Base-by-base conservation (phyloP, 2,329 filamentous ascomycete species). In the Phoma sp. region DNA sequence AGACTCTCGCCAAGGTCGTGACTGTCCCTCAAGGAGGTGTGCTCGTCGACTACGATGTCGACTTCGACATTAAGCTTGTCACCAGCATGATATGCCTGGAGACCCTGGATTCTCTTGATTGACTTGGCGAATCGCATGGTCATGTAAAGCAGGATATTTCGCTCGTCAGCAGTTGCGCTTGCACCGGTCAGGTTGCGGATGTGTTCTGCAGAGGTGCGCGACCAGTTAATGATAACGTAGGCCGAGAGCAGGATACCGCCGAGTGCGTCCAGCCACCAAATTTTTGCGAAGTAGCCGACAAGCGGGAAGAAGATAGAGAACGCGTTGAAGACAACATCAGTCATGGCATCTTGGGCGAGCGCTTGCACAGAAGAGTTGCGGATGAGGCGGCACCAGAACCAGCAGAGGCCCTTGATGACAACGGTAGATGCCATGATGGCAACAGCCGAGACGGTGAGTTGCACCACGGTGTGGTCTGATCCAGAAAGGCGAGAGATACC, bases 111-210 rank as follows among this genome's bases (percentile, higher is more conserved):
- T 70, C 91, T 88, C 68, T 86, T 86, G 69, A 97, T 96, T 10
- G 89, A 89, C 62, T 89, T 91, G 40, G 92, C 92, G 70, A 96
- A 96, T 18, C 93, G 89, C 89, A 96, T 96, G 1, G 92, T 95
- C 63, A 96, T 83, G 76, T 97, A 97, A 1, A 96, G 81, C 22
- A 96, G 76, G 41, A 96, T 85, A 69, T 95, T 96, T 27, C 92
- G 84, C 77, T 95, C 88, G 64, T 93, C 90, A 0, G 90, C 87
- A 1, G 87, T 86, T 4, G 90, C 90, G 0, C 89, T 89, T 64
- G 89, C 89, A 14, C 91, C 91, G 0, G 88, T 90, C 27, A 95
- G 78, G 66, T 93, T 91, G 69, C 89, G 86, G 68, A 95, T 91
- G 69, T 96, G 91, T 59, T 89, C 85, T 37, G 84, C 80, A 0